phyloP scores from a whole-genome alignment of 2,329 filamentous ascomycete genomes.

The Ophiostoma novo-ulmi region DNA sequence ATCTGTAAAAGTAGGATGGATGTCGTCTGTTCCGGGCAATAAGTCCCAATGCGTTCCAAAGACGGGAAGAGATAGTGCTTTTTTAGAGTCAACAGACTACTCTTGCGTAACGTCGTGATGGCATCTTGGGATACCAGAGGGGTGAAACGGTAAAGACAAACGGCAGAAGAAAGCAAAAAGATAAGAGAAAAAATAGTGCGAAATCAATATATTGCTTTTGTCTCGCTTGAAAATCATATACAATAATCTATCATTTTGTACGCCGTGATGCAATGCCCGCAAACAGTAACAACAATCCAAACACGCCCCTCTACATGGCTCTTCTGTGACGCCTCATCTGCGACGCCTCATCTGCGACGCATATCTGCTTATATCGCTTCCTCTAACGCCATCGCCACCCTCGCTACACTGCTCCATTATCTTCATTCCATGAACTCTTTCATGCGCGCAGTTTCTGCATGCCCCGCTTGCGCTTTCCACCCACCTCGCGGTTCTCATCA shows the following conservation, averaged over 20 bases:
- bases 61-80: neutral
- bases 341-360: neutral
- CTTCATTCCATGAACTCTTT: neutral
- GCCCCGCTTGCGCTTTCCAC: conserved; percentile 68
- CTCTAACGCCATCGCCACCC: neutral
- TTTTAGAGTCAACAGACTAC: neutral
- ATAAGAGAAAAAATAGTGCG: neutral
- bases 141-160: neutral
- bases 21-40: neutral
- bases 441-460: conserved; percentile 50
- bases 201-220: conserved; percentile 4
- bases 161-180: neutral
- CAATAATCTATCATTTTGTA: conserved; percentile 5
- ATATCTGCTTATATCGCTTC: neutral
- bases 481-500: conserved; percentile 85
- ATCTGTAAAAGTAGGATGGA: neutral
- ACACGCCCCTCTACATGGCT: neutral
- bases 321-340: no score
- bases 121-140: neutral
- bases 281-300: conserved; percentile 9
- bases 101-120: neutral
- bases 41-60: neutral
- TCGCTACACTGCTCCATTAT: neutral
- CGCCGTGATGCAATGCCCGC: conserved; percentile 11
- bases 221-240: conserved; percentile 1